phyloP scores from a whole-genome alignment of 2,329 filamentous ascomycete genomes.

The Botrytis cinerea region DNA sequence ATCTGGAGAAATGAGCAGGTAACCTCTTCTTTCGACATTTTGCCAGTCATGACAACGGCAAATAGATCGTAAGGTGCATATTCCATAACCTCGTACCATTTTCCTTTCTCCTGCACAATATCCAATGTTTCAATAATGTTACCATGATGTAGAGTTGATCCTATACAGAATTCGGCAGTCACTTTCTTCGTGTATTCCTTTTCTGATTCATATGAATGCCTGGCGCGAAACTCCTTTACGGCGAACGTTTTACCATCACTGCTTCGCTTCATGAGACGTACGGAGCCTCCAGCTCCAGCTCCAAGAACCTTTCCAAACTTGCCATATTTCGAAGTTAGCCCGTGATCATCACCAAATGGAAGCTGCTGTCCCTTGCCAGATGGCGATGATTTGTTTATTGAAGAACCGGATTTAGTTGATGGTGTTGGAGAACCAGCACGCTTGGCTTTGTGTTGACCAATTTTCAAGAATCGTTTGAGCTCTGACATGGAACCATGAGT shows the following conservation, averaged over 20 bases:
- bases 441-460: slow-evolving; percentile 67
- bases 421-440: slow-evolving; percentile 65
- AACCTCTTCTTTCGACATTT: slow-evolving; percentile 90
- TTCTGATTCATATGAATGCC: slow-evolving; percentile 90
- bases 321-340: slow-evolving; percentile 86
- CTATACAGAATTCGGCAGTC: slow-evolving; percentile 97
- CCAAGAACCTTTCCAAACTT: slow-evolving; percentile 94
- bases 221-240: slow-evolving; percentile 92
- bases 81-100: slow-evolving; percentile 99
- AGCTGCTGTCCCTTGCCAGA: slow-evolving; percentile 60
- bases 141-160: slow-evolving; percentile 92
- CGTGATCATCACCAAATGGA: slow-evolving; percentile 93
- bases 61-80: slow-evolving; percentile 96
- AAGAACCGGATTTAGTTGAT: slow-evolving; percentile 46
- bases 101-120: slow-evolving; percentile 89
- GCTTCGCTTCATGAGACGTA: slow-evolving; percentile 89
- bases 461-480: slow-evolving; percentile 93
- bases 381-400: slow-evolving; percentile 52
- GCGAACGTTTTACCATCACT: slow-evolving; percentile 94
- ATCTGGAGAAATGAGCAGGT: slow-evolving; percentile 93
- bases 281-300: slow-evolving; percentile 90
- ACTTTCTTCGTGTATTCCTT: slow-evolving; percentile 98
- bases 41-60: slow-evolving; percentile 98
- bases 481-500: slow-evolving; percentile 87
- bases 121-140: slow-evolving; percentile 98